These are phyloP conservation scores for Teratosphaeria zuluensis DNA, from an alignment of 2,329 filamentous ascomycete genomes.

Conservation along the genomic window DNA sequence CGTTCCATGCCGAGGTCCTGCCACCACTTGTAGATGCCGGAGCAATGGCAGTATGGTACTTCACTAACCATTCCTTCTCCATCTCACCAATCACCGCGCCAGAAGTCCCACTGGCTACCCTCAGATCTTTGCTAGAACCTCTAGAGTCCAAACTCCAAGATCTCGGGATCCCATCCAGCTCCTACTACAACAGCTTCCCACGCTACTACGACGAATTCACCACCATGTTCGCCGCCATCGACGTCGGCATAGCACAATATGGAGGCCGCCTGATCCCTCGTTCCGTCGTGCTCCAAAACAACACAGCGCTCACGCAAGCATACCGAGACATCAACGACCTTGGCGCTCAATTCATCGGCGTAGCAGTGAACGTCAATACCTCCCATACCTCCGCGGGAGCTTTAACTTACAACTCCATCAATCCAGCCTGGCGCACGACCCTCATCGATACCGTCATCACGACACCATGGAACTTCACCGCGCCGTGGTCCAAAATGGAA, in stretches of 20 bases:
- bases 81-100: constrained; percentile 41
- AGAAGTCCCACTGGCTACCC: constrained; percentile 34
- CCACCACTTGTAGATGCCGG: constrained; percentile 43
- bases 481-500: constrained; percentile 28
- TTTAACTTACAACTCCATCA: constrained; percentile 14
- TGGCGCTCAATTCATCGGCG: constrained; percentile 28
- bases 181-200: constrained; percentile 21
- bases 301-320: constrained; percentile 22
- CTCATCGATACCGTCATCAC: constrained; percentile 28
- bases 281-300: constrained; percentile 24
- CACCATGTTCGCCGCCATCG: constrained; percentile 22
- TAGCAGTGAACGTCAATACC: constrained; percentile 27
- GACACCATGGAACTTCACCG: constrained; percentile 30
- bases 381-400: too few relatives aligned
- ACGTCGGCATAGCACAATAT: constrained; percentile 22
- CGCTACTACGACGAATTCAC: constrained; percentile 27
- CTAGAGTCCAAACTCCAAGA: constrained; percentile 33
- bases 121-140: constrained; percentile 38
- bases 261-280: constrained; percentile 27
- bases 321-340: constrained; percentile 27
- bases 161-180: constrained; percentile 26
- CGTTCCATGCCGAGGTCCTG: constrained; percentile 35
- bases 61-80: constrained; percentile 41
- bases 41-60: constrained; percentile 40
- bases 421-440: constrained; percentile 30